Conservation (phyloP, 1,284 basidiomycete species). For the Austropuccinia psidii region DNA sequence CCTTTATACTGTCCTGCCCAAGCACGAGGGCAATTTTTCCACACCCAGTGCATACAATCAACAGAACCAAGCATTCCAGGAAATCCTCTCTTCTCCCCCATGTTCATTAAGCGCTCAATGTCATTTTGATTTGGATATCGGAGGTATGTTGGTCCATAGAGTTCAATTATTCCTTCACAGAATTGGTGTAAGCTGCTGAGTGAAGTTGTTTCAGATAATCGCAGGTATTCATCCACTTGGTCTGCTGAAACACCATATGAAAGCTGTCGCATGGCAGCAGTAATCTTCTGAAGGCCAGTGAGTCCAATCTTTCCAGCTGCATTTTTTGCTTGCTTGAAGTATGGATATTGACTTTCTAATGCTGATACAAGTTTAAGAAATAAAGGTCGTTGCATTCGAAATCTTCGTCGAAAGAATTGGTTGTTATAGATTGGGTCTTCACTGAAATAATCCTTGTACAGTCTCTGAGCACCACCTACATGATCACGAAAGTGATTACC, state of each 20-base stretch:
- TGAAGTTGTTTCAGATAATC: neutral
- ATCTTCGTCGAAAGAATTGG: neutral
- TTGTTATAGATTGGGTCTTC: neutral
- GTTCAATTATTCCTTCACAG: neutral
- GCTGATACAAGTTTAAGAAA: neutral
- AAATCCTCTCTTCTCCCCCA: neutral
- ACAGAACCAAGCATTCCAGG: slow-evolving; percentile 12
- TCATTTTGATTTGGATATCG: neutral
- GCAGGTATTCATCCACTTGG: neutral
- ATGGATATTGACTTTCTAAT: slow-evolving; percentile 15
- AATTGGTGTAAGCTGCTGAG: neutral
- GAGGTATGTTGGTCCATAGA: neutral
- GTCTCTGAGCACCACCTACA: no score
- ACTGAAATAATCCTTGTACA: neutral
- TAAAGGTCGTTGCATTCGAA: neutral
- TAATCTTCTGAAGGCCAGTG: neutral
- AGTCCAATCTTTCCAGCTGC: neutral
- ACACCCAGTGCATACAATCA: slow-evolving; percentile 6
- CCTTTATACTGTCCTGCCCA: neutral
- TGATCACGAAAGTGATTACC: no score
- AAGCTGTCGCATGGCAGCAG: neutral
- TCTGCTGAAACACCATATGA: neutral
- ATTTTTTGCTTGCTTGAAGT: neutral
- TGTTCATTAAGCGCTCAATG: neutral
- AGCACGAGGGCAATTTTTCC: neutral